Percentiles rank a stretch among this genome's conserved stretches.
Evolutionary conservation across 805 yeast species (phyloP).

Genomic region (Starmerella sp.): DNA sequence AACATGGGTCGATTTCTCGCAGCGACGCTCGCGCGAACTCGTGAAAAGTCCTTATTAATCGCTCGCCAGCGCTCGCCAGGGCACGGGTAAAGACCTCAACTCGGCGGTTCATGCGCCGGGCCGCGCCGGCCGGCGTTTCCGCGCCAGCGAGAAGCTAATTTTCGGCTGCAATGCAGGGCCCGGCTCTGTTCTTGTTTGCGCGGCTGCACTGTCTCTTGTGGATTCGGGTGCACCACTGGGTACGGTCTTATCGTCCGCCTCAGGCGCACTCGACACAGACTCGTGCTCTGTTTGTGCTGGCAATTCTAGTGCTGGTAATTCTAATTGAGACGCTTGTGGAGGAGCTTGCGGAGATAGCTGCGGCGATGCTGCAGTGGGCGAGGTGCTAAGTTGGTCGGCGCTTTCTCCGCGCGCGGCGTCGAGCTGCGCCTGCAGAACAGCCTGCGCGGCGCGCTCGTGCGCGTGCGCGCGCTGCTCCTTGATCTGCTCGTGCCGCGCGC

Average conservation of each 20-base stretch:
- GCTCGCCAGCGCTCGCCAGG: neutral
- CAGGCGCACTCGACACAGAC: too few species aligned
- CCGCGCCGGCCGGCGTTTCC: neutral
- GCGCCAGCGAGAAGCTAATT: neutral
- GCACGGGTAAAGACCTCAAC: slow-evolving; percentile 1
- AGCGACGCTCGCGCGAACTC: neutral
- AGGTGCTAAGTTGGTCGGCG: too few species aligned
- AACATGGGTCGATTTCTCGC: neutral
- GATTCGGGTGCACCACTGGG: too few species aligned
- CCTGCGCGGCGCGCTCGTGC: neutral
- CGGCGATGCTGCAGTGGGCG: too few species aligned
- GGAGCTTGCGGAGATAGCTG: too few species aligned
- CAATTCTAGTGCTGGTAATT: too few species aligned
- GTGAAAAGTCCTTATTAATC: neutral
- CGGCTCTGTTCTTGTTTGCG: neutral
- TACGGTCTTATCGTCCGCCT: too few species aligned
- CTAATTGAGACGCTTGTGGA: too few species aligned
- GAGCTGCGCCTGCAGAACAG: neutral
- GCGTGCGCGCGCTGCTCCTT: neutral
- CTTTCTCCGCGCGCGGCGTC: neutral
- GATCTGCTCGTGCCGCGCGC: neutral
- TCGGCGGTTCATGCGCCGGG: too few species aligned
- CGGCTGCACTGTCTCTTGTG: too few species aligned
- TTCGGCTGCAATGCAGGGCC: neutral
- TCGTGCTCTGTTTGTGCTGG: too few species aligned